phyloP scores from a whole-genome alignment of 2,329 filamentous ascomycete species.

The Biscogniauxia mediterranea region DNA sequence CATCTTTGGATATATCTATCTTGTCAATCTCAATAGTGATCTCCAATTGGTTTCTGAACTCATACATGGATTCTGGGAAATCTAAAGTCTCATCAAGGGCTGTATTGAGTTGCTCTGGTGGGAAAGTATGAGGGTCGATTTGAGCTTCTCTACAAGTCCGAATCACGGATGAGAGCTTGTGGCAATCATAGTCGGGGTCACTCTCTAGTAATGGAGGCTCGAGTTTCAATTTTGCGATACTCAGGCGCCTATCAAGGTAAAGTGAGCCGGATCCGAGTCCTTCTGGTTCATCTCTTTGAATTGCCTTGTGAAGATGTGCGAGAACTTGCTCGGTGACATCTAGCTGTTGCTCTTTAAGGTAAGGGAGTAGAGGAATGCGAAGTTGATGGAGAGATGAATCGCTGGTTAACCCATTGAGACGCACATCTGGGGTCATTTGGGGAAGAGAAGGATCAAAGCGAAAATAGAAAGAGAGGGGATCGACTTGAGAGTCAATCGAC shows the following conservation, averaged over 20 bases:
- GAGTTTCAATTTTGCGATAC: conserved; percentile 21
- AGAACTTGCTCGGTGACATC: conserved; percentile 16
- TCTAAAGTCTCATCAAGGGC: conserved; percentile 25
- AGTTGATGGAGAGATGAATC: conserved; percentile 21
- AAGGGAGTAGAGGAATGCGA: conserved; percentile 13
- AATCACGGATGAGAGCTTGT: conserved; percentile 20
- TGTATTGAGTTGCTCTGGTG: conserved; percentile 24
- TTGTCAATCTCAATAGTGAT: conserved; percentile 18
- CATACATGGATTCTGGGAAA: conserved; percentile 20
- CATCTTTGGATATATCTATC: conserved; percentile 22
- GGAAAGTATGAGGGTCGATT: conserved; percentile 20
- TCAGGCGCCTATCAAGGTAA: conserved; percentile 5
- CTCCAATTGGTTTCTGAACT: conserved; percentile 12
- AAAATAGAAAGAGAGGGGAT: conserved; percentile 15
- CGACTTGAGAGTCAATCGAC: conserved; percentile 24
- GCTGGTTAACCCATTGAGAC: conserved; percentile 7
- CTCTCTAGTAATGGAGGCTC: conserved; percentile 25
- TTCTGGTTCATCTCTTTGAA: conserved; percentile 9
- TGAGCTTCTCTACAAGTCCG: conserved; percentile 12
- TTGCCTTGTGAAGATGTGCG: conserved; percentile 13
- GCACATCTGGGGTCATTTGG: conserved; percentile 4
- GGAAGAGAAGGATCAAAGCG: conserved; percentile 8
- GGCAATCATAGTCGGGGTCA: conserved; percentile 29
- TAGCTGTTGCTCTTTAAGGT: conserved; percentile 20
- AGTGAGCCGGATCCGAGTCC: neutral